Evolutionary conservation across 1,284 basidiomycete genomes (phyloP), one percentile per base, ranked within the genome.

Genomic region (Trametes pubescens): DNA sequence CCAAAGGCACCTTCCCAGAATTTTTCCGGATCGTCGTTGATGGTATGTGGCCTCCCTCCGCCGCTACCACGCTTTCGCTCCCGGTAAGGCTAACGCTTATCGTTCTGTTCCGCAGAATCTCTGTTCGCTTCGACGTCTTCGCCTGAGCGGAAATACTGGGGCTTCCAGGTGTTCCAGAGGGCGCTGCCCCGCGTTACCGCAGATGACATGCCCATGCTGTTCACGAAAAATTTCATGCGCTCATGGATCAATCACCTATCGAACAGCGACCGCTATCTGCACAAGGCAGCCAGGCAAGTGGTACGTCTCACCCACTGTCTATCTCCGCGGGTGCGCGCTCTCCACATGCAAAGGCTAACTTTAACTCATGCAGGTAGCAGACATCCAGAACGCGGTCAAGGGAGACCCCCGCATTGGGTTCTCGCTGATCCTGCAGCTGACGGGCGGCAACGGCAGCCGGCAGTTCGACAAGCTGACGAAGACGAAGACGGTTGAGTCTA

Each of bases 171-270:
- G 22, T 94, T 99, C 76, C 88, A 91, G 72, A 91, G 88, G 67
- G 89, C 94, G 0, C 80, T 98, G 44, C 84, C 87, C 9, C 87
- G 89, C 18, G 84, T 95, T 22, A 82, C 84, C 8, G 78, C 86
- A 21, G 77, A 84, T 26, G 89, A 89, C 57, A 83, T 96, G 70
- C 91, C 94, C 0, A 89, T 94, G 82, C 82, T 99, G 21, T 98
- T 99, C 78, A 97, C 95, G 13, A 91, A 92, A 71, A 97, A 98
- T 76, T 94, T 98, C 72, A 96, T 99, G 93, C 90, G 95, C 48
- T 92, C 92, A 44, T 97, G 96, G 93, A 96, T 98, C 69, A 98
- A 97, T 76, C 95, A 99, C 74, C 85, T 99, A 22, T 91, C 94
- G 0, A 91, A 92, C 60, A 84, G 86, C 59, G 95, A 98, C 76